Evolutionary conservation across 2,329 filamentous ascomycete species (phyloP), one percentile per base, ranked within the genome.

Genomic region (Aspergillus sojae): DNA sequence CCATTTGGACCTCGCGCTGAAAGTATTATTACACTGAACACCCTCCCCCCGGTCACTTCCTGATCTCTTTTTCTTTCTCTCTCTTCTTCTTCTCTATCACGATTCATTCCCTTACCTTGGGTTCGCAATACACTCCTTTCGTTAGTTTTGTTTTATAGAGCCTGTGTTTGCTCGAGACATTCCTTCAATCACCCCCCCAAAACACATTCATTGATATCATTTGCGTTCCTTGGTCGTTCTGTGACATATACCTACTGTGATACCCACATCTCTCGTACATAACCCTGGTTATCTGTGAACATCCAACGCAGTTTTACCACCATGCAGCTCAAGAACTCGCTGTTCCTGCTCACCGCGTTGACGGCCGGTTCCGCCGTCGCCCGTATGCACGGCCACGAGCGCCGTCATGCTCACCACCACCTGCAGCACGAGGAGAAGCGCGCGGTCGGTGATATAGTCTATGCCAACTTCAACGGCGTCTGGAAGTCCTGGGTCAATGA

Each of bases 271-370:
- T 60, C 55, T 55, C 58, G 63, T 56, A 54, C 64, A 62, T 61
- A 62, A 50, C 9, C 45, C 43, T 26, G 53, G 32, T 34, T 23
- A 36, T 32, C 39, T n/a, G 21, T 55, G 32, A 39, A 55, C 32
- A 23, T 53, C 50, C 26, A 53, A 53, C 50, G 16, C 16, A 26
- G 7, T n/a, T 30, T 11, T 26, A 26, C 52, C 68, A 75, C 59
- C 39, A 79, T 79, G 78, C 76, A 78, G 65, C 62, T 79, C 69
- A 78, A 79, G 67, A 76, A 77, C 68, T 74, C 76, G 23, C 52
- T 77, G 64, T 61, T 78, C 60, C 65, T 79, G 62, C 63, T 78
- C 61, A 72, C 75, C 61, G 76, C 77, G 58, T 60, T 79, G 72
- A 72, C 74, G 68, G 77, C 77, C 63, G 71, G 76, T 66, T 72